Conservation (phyloP, 805 yeast species). For the Yamadazyma olivae region DNA sequence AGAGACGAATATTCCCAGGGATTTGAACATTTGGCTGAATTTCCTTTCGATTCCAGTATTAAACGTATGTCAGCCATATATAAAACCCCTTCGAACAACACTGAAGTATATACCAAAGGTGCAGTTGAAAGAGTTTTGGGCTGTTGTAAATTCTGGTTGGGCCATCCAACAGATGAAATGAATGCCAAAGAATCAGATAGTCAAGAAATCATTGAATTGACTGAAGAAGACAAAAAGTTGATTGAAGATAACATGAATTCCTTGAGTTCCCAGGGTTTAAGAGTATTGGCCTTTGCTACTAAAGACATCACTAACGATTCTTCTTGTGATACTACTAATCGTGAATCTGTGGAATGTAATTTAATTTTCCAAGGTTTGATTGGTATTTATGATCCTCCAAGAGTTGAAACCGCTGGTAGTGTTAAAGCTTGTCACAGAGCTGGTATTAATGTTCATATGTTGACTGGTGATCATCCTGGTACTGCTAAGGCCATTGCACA, state of each 20-base stretch:
- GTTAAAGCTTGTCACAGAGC: conserved; percentile 69
- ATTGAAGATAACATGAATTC: conserved; percentile 58
- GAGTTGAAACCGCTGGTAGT: conserved; percentile 62
- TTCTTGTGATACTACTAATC: conserved; percentile 19
- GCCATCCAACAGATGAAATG: conserved; percentile 26
- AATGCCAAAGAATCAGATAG: conserved; percentile 15
- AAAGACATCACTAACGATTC: conserved; percentile 21
- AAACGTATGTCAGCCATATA: conserved; percentile 72
- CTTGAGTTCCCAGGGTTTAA: conserved; percentile 61
- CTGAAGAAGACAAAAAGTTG: conserved; percentile 33
- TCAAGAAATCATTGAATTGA: conserved; percentile 25
- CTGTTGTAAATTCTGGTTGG: conserved; percentile 55
- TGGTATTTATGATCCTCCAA: conserved; percentile 81
- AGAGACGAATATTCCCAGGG: conserved; percentile 41
- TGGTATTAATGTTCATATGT: conserved; percentile 77
- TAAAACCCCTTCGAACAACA: conserved; percentile 18
- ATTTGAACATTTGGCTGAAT: conserved; percentile 54
- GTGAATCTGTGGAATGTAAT: conserved; percentile 46
- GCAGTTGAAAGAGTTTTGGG: conserved; percentile 69
- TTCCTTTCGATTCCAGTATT: conserved; percentile 71
- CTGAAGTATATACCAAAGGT: conserved; percentile 56
- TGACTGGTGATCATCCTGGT: conserved; percentile 78
- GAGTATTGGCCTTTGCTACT: conserved; percentile 72
- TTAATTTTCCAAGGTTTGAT: conserved; percentile 63
- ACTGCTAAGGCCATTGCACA: conserved; percentile 79